Base-by-base conservation (phyloP, 805 yeast genomes). In the Candida germanica region DNA sequence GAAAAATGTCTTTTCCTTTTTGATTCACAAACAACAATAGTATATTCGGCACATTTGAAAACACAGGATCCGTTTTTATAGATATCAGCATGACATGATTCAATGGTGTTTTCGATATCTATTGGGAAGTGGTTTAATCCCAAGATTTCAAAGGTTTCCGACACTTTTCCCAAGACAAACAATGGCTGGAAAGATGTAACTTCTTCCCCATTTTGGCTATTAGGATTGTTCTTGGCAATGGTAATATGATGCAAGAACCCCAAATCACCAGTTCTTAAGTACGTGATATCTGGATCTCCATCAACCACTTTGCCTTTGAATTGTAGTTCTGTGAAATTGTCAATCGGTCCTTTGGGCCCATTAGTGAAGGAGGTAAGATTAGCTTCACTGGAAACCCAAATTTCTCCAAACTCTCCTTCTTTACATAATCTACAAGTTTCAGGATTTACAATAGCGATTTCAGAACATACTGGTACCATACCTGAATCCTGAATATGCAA, bases 381-480 rank as follows among this genome's bases (percentile, higher is more conserved):
- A 1, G 91, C 95, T 45, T 87, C 95, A 1, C 95, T 84, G 44
- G 85, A 77, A 2, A 91, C 94, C 98, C 98, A 93, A 26, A 93
- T 87, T 61, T 93, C 99, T 22, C 99, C 99, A 57, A 78, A 80
- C 58, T 93, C 98, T 6, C 98, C 97, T 34, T 80, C 81, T 39
- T 75, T 77, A 54, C 98, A 91, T 9, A 88, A 65, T 36, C 69
- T 65, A 29, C 74, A 59, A 0, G 97, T 91, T 54, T 93, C 97
- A 1, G 98, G 98, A 47, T 93, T 93, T 3, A 93, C 97, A 41
- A 93, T 84, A 1, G 95, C 93, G 22, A 93, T 77, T 52, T 89
- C 95, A 0, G 98, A 87, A 54, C 95, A 86, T 6, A 88, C 89
- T 1, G 97, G 94, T 0, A 89, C 97, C 71, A 91, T 84, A 9